Base-by-base conservation (phyloP, 352 stramenopile genomes). In the Pythium aquatile region DNA sequence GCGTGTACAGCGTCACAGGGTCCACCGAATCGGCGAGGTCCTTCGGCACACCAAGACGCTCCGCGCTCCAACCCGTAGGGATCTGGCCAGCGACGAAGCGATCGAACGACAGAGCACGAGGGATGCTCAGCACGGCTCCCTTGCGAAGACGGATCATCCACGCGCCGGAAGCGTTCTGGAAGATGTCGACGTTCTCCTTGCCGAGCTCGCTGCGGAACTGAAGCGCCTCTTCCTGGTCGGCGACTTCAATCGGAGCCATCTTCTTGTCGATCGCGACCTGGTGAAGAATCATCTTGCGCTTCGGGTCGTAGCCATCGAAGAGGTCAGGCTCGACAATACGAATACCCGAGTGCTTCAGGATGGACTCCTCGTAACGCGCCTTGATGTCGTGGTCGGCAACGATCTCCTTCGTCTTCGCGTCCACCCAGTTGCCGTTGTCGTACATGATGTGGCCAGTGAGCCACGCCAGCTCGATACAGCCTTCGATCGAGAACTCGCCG, bases 181-280 rank as follows among this genome's bases (percentile, higher is more conserved):
- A 94, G 30, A 96, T 74, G 55, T 97, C 89, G 39, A 93, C 79
- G 57, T 88, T 88, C 11, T 96, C 87, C 44, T 87, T 79, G 65
- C 87, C 86, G 40, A 96, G 66, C 65, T 93, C 87, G 47, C 76
- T 78, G 49, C 77, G 79, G 74, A 94, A 94, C 65, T 91, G 72
- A 0, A 93, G 59, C n/a, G 85, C 87, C 69, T 96, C 89, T 55
- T 96, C 87, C 10, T 74, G 77, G 55, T 90, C 85, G 2, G 86
- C 79, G 17, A 94, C 85, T 61, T 97, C 89, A 47, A 97, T 90
- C 3, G 85, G 82, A n/a, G 85, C 76, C 86, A 94, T 91, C 51
- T 88, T 89, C 74, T 93, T 95, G 65, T 96, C 88, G 59, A 97
- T 91, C 26, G 84, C 87, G 13, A 97, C 79, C 55, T 93, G 83